Percentiles rank a stretch among this genome's conserved stretches.
phyloP scores from a whole-genome alignment of 2,329 filamentous ascomycete genomes.

The Cladophialophora bantiana region DNA sequence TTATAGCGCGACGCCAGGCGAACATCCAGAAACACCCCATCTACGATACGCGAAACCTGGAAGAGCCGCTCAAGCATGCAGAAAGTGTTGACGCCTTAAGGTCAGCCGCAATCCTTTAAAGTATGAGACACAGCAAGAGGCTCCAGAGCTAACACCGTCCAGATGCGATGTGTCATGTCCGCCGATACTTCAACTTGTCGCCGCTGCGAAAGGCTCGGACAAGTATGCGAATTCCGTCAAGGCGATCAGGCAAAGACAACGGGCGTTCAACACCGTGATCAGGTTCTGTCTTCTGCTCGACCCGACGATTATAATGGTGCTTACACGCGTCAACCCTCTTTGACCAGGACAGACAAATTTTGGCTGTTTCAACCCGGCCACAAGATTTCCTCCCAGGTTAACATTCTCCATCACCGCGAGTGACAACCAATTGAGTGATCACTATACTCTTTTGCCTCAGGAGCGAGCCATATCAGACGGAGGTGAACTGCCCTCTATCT shows the following conservation, averaged over 20 bases:
- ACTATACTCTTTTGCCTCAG: conserved; percentile 1
- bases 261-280: not conserved
- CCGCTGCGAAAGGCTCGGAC: conserved; percentile 1
- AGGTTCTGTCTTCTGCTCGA: not conserved
- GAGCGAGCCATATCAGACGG: conserved; percentile 1
- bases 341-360: not conserved
- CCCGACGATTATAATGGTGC: not conserved
- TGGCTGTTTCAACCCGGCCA: not conserved
- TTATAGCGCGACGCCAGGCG: not conserved
- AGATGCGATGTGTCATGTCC: not conserved
- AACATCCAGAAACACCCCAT: not conserved
- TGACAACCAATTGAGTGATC: not conserved
- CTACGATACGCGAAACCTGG: not conserved
- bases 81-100: not conserved
- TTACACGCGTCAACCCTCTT: not conserved
- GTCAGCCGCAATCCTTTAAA: not conserved
- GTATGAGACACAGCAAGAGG: not conserved
- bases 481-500: not conserved
- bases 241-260: not conserved
- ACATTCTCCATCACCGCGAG: not conserved
- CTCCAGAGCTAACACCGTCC: not conserved
- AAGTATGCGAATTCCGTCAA: conserved; percentile 1
- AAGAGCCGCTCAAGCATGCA: conserved; percentile 2
- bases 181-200: not conserved
- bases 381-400: not conserved